Conservation (phyloP, 108 stramenopile genomes). For the Conticribra guillardii region DNA sequence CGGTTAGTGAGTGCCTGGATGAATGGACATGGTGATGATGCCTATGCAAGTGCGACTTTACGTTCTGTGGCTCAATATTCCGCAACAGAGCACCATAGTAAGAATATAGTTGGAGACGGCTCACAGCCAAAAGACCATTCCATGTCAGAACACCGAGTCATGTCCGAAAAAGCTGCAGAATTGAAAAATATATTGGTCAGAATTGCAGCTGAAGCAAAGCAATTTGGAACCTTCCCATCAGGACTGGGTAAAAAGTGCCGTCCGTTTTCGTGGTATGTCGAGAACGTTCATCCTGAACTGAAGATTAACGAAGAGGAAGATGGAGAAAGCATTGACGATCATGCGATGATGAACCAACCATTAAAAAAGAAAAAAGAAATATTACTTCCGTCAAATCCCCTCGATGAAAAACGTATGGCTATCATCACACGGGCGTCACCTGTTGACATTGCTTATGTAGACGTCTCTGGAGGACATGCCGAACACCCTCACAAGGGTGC, state of each 20-base stretch:
- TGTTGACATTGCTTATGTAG: conserved; percentile 68
- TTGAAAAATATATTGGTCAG: conserved; percentile 39
- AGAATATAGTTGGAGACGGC: neutral
- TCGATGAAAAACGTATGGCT: conserved; percentile 56
- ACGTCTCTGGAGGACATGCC: conserved; percentile 62
- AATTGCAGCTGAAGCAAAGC: conserved; percentile 52
- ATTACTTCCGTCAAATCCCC: conserved; percentile 67
- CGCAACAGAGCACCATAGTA: conserved; percentile 34
- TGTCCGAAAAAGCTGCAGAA: conserved; percentile 28
- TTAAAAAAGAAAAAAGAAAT: conserved; percentile 27
- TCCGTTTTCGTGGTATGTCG: conserved; percentile 75
- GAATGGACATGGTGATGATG: conserved; percentile 55
- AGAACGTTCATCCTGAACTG: conserved; percentile 55
- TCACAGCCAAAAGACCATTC: conserved; percentile 8
- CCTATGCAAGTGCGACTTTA: conserved; percentile 46
- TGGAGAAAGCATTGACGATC: conserved; percentile 13
- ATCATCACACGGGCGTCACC: conserved; percentile 70
- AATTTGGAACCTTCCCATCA: conserved; percentile 48
- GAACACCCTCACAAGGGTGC: conserved; percentile 86
- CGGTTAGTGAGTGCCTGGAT: conserved; percentile 81
- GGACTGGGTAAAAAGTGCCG: conserved; percentile 68
- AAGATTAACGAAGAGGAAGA: conserved; percentile 38
- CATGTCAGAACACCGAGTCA: conserved; percentile 17
- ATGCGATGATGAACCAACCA: conserved; percentile 1
- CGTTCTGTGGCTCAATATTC: conserved; percentile 40